Percentiles rank a stretch among this genome's conserved stretches.
phyloP scores from a whole-genome alignment of 345 rosid species.

The Boechera divaricarpa region DNA sequence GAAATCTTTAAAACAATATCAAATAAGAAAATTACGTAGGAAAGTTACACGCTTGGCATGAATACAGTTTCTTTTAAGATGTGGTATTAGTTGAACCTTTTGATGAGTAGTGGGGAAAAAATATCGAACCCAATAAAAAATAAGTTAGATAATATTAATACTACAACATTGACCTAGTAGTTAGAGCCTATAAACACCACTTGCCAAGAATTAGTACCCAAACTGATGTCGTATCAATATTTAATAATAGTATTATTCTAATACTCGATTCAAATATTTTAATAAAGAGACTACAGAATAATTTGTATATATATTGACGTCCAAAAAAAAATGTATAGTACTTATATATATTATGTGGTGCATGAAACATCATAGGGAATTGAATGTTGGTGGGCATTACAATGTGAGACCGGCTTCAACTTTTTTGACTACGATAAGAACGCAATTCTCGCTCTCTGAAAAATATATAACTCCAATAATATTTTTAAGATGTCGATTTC shows the following conservation, averaged over 20 bases:
- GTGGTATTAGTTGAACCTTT: constrained; percentile 9
- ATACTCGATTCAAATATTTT: not conserved
- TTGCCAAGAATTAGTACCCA: constrained; percentile 24
- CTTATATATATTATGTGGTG: not conserved
- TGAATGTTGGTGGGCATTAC: constrained; percentile 48
- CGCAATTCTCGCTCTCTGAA: not conserved
- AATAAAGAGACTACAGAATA: not conserved
- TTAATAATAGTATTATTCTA: not conserved
- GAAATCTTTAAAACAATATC: not conserved
- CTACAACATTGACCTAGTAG: constrained; percentile 25
- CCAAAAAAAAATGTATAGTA: not conserved
- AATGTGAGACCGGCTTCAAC: constrained; percentile 45
- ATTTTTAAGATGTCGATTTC: not conserved
- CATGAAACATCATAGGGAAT: constrained; percentile 66
- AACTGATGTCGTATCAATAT: constrained; percentile 7
- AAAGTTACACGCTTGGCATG: constrained; percentile 13
- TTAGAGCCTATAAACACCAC: constrained; percentile 27
- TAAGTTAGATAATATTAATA: not conserved
- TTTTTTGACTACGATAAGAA: constrained; percentile 42
- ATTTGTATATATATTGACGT: not conserved
- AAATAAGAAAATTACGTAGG: not conserved
- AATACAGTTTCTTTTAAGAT: not conserved
- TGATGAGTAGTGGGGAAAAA: not conserved
- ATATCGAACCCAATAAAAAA: not conserved
- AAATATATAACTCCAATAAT: not conserved